phyloP scores from a whole-genome alignment of 2,329 filamentous ascomycete genomes.

The Colletotrichum magnum region DNA sequence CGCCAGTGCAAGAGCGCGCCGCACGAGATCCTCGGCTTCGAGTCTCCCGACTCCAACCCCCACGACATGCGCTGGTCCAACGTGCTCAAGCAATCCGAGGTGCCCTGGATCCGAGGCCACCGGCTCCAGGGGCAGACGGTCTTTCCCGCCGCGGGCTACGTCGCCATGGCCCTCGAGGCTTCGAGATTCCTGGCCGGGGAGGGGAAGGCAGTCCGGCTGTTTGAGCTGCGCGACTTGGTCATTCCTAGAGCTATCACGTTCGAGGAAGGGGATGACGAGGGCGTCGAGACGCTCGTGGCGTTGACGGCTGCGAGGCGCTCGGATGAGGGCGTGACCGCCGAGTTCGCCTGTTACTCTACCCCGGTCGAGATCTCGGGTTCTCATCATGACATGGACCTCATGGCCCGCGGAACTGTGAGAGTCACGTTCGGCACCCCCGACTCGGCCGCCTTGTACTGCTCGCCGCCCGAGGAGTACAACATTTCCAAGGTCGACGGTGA shows the following conservation, averaged over 20 bases:
- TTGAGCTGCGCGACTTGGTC: conserved; percentile 47
- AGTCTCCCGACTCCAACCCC: too few species aligned
- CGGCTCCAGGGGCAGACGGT: conserved; percentile 45
- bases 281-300: conserved; percentile 18
- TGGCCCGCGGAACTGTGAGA: too few species aligned
- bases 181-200: conserved; percentile 8
- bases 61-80: not conserved
- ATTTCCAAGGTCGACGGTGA: too few species aligned
- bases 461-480: too few species aligned
- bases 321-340: too few species aligned
- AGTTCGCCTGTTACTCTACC: too few species aligned
- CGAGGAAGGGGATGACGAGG: conserved; percentile 24
- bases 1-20: too few species aligned
- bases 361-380: too few species aligned
- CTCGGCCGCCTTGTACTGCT: too few species aligned
- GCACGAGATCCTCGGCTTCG: too few species aligned
- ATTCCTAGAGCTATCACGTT: conserved; percentile 48
- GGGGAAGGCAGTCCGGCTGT: conserved; percentile 40
- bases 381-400: too few species aligned
- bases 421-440: too few species aligned
- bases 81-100: conserved; percentile 28
- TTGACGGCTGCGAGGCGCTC: not conserved
- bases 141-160: conserved; percentile 55
- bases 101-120: conserved; percentile 51
- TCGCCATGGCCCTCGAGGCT: conserved; percentile 51